A percentile compares a stretch with the other conserved stretches of the same genome.
Conservation (phyloP, 345 rosid genomes). For the Clarkia xantiana region DNA sequence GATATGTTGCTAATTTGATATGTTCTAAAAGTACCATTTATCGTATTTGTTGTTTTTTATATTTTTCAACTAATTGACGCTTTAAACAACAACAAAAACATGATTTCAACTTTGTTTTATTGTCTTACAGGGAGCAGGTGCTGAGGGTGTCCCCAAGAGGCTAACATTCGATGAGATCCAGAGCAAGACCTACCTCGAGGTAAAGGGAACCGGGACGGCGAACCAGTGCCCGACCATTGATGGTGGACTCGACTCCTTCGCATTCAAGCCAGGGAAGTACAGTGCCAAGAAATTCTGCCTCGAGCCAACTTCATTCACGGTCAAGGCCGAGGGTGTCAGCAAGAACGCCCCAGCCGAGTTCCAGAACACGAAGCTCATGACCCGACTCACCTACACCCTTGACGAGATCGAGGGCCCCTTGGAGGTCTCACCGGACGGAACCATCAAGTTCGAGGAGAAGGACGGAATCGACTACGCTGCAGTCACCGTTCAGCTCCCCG, state of each 20-base stretch:
- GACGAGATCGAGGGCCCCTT: slow-evolving; percentile 96
- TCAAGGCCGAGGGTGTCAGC: slow-evolving; percentile 72
- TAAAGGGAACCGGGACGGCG: slow-evolving; percentile 88
- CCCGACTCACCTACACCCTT: slow-evolving; percentile 89
- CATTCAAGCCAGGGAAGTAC: slow-evolving; percentile 79
- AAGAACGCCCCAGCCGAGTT: slow-evolving; percentile 82
- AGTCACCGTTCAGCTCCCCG: slow-evolving; percentile 74
- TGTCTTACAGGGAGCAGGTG: slow-evolving; percentile 57
- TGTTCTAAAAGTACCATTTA: too few relatives aligned
- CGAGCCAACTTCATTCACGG: slow-evolving; percentile 96
- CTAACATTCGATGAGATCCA: slow-evolving; percentile 84
- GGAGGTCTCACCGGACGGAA: slow-evolving; percentile 54
- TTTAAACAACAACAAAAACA: too few relatives aligned
- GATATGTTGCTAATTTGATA: too few relatives aligned
- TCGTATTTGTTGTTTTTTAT: too few relatives aligned
- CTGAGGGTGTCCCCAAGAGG: slow-evolving; percentile 84
- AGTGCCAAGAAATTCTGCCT: slow-evolving; percentile 71
- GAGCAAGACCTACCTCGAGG: slow-evolving; percentile 93
- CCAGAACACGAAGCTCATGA: slow-evolving; percentile 95
- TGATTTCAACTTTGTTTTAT: too few relatives aligned
- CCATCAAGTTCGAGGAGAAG: slow-evolving; percentile 60
- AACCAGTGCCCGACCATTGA: slow-evolving; percentile 84
- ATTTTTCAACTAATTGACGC: too few relatives aligned
- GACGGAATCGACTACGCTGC: slow-evolving; percentile 87
- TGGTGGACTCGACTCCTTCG: slow-evolving; percentile 59